Conservation (phyloP, 495 filamentous ascomycete species). For the Annulohypoxylon bovei region DNA sequence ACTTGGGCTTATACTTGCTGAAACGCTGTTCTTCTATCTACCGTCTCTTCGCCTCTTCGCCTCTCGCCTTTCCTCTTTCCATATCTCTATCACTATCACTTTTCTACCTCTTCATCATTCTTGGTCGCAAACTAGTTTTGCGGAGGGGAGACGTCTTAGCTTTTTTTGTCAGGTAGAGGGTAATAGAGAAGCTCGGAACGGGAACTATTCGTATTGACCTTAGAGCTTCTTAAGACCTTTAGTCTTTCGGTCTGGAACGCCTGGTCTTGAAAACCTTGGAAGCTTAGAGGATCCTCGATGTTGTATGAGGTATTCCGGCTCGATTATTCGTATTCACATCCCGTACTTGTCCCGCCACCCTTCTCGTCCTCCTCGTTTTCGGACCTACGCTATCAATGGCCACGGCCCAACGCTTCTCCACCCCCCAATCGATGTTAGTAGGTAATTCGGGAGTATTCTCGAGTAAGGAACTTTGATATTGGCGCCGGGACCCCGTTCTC, state of each 20-base stretch:
- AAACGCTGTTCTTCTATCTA: conserved; percentile 19
- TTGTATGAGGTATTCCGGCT: conserved; percentile 27
- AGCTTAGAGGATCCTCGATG: conserved; percentile 21
- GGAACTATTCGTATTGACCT: conserved; percentile 22
- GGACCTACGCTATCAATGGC: conserved; percentile 40
- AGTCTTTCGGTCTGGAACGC: conserved; percentile 17
- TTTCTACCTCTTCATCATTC: conserved; percentile 7
- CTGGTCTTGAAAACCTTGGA: conserved; percentile 14
- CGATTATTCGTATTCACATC: conserved; percentile 32
- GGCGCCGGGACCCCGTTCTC: conserved; percentile 18
- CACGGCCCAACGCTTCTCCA: conserved; percentile 35
- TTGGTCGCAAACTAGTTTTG: conserved; percentile 22
- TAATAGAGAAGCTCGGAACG: conserved; percentile 32
- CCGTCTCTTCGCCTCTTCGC: conserved; percentile 7
- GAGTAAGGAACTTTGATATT: conserved; percentile 40
- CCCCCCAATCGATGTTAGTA: conserved; percentile 39
- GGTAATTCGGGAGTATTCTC: conserved; percentile 37
- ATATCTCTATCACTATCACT: not conserved
- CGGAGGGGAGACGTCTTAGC: conserved; percentile 13
- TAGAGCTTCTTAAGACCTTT: conserved; percentile 4
- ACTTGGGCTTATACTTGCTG: conserved; percentile 30
- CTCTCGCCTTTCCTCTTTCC: not conserved
- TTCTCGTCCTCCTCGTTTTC: conserved; percentile 23
- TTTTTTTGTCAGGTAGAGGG: conserved; percentile 19
- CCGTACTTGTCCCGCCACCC: conserved; percentile 23